Base-by-base conservation (phyloP, 352 stramenopile species). In the Blastocystis sp. region DNA sequence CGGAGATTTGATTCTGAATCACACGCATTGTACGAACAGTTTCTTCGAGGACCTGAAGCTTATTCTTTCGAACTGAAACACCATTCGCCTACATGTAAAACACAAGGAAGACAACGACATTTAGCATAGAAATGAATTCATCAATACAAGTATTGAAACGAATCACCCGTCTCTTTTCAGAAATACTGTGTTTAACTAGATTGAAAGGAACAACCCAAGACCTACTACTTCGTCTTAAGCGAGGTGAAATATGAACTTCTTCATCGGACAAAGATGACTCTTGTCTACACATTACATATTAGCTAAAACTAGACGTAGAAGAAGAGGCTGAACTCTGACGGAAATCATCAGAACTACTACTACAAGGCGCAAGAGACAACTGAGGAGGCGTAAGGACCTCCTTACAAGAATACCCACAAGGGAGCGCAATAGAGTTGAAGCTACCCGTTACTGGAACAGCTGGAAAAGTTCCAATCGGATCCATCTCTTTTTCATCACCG, bases 61-160 rank as follows among this genome's bases (percentile, higher is more conserved):
- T 84, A 48, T 68, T 84, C 22, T 44, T 62, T 35, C 73, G 73
- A 19, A 84, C 73, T 4, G 73, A 84, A 84, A 84, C 35, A 15
- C 73, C 73, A 68, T 84, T 84, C 22, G 44, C 54, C 73, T 84
- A 84, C 0, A 35, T 27, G 27, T 37, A 62, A 42, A 35, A 7
- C 11, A 15, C 7, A 30, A 24, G 24, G 13, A 37, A 4, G 33
- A 24, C 6, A 27, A 30, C 27, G 22, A 84, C 73, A 54, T 30
- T 66, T 17, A 84, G 27, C 73, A 84, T 84, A 19, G 73, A 62
- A 11, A 62, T 68, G 68, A 84, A 84, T 24, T 58, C 73, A 44
- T 84, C 73, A 48, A 84, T 68, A 42, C 73, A 84, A 24, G 51
- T 69, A 84, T 84, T 84, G 73, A 84, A 84, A 68, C 73, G 73